Conservation (phyloP, 1,284 basidiomycete genomes). For the Leccinum solheimii region DNA sequence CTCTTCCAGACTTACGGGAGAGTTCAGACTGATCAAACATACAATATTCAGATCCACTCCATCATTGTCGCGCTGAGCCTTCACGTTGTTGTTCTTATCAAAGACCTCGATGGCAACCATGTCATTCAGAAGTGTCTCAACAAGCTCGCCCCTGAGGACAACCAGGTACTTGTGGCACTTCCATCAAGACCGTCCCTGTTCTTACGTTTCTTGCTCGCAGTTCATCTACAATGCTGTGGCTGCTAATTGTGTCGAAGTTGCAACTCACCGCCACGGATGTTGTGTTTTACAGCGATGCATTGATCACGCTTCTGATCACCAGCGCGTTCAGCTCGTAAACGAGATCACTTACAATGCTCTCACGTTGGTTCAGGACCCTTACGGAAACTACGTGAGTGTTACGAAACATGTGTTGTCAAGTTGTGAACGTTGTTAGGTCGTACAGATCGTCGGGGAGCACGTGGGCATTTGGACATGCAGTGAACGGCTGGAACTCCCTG, state of each 20-base stretch:
- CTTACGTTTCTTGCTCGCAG: constrained; percentile 38
- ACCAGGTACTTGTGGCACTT: constrained; percentile 64
- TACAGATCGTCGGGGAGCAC: constrained; percentile 50
- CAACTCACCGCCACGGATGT: constrained; percentile 98
- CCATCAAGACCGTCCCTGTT: background rate
- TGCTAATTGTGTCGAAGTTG: constrained; percentile 98
- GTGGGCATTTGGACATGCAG: too few relatives aligned
- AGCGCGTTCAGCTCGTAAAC: constrained; percentile 95
- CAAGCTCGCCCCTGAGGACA: constrained; percentile 96
- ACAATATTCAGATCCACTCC: constrained; percentile 91
- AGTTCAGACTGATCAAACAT: constrained; percentile 73
- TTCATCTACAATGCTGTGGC: constrained; percentile 99
- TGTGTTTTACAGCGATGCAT: constrained; percentile 99
- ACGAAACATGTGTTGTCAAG: background rate
- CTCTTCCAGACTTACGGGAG: constrained; percentile 45
- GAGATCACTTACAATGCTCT: constrained; percentile 99
- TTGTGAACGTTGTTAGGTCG: constrained; percentile 54
- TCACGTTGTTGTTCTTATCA: constrained; percentile 99
- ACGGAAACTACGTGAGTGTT: constrained; percentile 85
- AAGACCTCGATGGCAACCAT: constrained; percentile 99
- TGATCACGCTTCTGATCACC: constrained; percentile 95
- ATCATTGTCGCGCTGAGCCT: constrained; percentile 96
- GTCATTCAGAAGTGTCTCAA: constrained; percentile 99
- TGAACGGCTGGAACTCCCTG: too few relatives aligned
- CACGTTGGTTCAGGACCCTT: constrained; percentile 98